Evolutionary conservation across 2,329 filamentous ascomycete species (phyloP).

Genomic region (Colletotrichum plurivorum): DNA sequence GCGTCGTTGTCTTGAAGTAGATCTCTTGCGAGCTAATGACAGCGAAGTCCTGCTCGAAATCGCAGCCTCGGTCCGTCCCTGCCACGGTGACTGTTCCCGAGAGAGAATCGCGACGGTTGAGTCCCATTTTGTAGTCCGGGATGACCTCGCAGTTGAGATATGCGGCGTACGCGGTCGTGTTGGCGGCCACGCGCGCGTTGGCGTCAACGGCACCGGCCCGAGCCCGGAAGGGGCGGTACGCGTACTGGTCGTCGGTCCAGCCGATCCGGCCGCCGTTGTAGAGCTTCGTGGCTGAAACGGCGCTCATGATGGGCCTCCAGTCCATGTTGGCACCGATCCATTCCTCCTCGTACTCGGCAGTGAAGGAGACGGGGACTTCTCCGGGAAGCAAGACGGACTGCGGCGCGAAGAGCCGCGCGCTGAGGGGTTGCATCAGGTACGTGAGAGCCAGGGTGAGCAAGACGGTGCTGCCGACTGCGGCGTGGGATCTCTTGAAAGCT

Average conservation of each 20-base stretch:
- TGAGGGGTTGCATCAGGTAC: conserved; percentile 14
- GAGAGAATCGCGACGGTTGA: not conserved
- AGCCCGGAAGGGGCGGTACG: conserved; percentile 13
- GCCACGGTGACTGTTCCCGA: not conserved
- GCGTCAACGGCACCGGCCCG: not conserved
- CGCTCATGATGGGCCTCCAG: conserved; percentile 17
- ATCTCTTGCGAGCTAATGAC: conserved; percentile 1
- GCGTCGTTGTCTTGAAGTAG: conserved; percentile 7
- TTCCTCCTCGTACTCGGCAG: not conserved
- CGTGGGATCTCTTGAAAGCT: conserved; percentile 5
- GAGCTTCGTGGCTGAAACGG: conserved; percentile 1
- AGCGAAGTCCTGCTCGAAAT: conserved; percentile 10
- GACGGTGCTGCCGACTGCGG: conserved; percentile 7
- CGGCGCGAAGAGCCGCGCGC: conserved; percentile 9
- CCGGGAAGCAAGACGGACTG: not conserved
- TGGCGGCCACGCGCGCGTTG: not conserved
- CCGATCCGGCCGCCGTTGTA: conserved; percentile 9
- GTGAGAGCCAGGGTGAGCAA: conserved; percentile 3
- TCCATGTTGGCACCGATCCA: conserved; percentile 16
- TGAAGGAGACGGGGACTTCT: not conserved
- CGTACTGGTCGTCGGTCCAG: conserved; percentile 9
- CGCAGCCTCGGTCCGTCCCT: conserved; percentile 11
- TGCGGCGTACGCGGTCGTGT: conserved; percentile 15
- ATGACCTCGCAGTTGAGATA: conserved; percentile 17
- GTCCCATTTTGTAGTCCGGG: conserved; percentile 6